phyloP scores from a whole-genome alignment of 148 eudicot genomes.

The Rhododendron ferrugineum region DNA sequence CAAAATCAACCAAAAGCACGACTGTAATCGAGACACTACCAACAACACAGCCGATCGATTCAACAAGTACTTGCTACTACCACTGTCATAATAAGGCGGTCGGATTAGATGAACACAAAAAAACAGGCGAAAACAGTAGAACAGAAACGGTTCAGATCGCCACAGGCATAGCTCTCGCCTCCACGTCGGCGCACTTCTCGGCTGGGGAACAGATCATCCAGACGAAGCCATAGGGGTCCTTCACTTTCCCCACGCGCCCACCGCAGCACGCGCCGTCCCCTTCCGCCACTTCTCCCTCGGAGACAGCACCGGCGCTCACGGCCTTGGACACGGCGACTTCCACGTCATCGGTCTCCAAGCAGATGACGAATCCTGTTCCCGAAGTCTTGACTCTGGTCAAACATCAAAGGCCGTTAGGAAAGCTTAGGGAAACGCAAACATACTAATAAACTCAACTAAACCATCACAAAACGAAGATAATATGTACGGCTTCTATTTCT shows the following conservation, averaged over 20 bases:
- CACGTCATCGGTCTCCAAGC: conserved; percentile 57
- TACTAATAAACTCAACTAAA: neutral
- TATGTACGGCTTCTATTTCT: no score
- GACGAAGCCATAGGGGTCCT: conserved; percentile 67
- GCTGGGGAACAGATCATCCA: conserved; percentile 58
- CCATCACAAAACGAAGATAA: neutral
- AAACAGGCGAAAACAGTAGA: neutral
- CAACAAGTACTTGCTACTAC: neutral
- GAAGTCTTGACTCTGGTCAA: conserved; percentile 32
- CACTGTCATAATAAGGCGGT: neutral
- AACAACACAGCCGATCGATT: neutral
- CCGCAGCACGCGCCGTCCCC: conserved; percentile 30
- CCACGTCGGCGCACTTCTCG: conserved; percentile 30
- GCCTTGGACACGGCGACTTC: conserved; percentile 56
- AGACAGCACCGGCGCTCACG: conserved; percentile 54
- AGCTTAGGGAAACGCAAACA: neutral
- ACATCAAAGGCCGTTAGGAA: neutral
- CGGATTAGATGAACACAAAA: neutral
- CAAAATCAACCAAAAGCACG: neutral
- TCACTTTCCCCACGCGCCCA: conserved; percentile 52
- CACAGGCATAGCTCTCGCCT: conserved; percentile 20
- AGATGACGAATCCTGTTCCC: conserved; percentile 33
- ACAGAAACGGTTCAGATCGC: neutral
- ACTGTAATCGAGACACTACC: neutral
- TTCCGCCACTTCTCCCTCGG: conserved; percentile 41